Evolutionary conservation across 768 basidiomycete species (phyloP).

Genomic region (Psilocybe cyanescens): DNA sequence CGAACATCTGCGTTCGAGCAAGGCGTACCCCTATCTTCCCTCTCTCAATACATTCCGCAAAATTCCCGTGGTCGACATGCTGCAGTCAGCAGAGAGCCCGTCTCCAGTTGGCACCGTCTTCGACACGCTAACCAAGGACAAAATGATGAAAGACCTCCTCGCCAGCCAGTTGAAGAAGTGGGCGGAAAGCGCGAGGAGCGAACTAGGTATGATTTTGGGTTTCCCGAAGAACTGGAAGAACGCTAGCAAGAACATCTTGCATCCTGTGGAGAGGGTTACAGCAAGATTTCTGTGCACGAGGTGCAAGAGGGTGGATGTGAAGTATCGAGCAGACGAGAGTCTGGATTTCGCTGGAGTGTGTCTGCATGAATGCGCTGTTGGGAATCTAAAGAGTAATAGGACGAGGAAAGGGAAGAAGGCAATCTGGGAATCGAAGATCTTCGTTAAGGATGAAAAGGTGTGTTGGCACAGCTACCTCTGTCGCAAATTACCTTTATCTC

Average conservation of each 20-base stretch:
- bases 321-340: constrained; percentile 43
- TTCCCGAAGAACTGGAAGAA: constrained; percentile 51
- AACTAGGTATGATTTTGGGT: constrained; percentile 52
- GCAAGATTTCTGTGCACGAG: constrained; percentile 61
- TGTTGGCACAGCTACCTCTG: not conserved
- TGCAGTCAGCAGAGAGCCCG: constrained; percentile 32
- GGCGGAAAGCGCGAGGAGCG: constrained; percentile 45
- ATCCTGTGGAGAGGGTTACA: constrained; percentile 61
- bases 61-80: constrained; percentile 46
- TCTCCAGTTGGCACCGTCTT: constrained; percentile 14
- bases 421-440: constrained; percentile 53
- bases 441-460: constrained; percentile 65
- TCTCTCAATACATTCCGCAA: constrained; percentile 49
- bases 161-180: constrained; percentile 48
- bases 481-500: not conserved
- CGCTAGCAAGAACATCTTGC: constrained; percentile 47
- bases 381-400: constrained; percentile 28
- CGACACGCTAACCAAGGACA: constrained; percentile 30
- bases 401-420: constrained; percentile 24
- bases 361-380: constrained; percentile 54
- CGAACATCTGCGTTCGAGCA: constrained; percentile 42
- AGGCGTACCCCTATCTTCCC: constrained; percentile 40
- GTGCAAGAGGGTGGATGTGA: constrained; percentile 43
- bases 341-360: constrained; percentile 65
- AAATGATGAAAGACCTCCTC: constrained; percentile 26